A percentile compares a stretch with the other conserved stretches of the same genome.
These are phyloP conservation scores for Mallotus japonicus DNA, from an alignment of 441 rosid genomes.

Conservation along the genomic window DNA sequence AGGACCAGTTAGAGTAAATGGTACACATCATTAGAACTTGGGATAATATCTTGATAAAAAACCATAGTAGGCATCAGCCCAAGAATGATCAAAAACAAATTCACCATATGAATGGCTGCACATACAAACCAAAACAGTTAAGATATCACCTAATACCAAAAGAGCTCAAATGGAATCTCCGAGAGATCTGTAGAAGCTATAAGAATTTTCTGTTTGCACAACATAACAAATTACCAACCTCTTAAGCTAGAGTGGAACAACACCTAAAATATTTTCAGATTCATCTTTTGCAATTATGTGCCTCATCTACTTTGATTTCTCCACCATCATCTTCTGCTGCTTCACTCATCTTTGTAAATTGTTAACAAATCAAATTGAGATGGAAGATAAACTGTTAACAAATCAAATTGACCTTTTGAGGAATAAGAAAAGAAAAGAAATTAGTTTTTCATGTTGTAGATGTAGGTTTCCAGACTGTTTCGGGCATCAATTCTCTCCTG, in stretches of 20 bases:
- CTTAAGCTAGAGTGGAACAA: conserved; percentile 91
- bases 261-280: conserved; percentile 61
- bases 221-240: conserved; percentile 49
- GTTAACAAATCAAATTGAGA: too few relatives aligned
- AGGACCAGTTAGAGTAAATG: conserved; percentile 93
- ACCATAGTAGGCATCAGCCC: conserved; percentile 96
- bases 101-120: conserved; percentile 94
- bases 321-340: conserved; percentile 1
- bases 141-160: conserved; percentile 20
- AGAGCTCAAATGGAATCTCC: conserved; percentile 15
- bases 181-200: conserved; percentile 15
- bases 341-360: too few relatives aligned
- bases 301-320: neutral
- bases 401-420: too few relatives aligned
- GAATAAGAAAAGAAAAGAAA: conserved; percentile 32
- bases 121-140: conserved; percentile 27
- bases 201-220: conserved; percentile 20
- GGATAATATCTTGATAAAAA: conserved; percentile 89
- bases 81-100: conserved; percentile 90
- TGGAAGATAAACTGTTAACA: too few relatives aligned
- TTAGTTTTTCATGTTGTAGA: conserved; percentile 98
- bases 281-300: conserved; percentile 86
- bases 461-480: conserved; percentile 77
- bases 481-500: conserved; percentile 90
- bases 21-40: conserved; percentile 90